Base-by-base conservation (phyloP, 2,329 filamentous ascomycete species). In the Teratosphaeria destructans region DNA sequence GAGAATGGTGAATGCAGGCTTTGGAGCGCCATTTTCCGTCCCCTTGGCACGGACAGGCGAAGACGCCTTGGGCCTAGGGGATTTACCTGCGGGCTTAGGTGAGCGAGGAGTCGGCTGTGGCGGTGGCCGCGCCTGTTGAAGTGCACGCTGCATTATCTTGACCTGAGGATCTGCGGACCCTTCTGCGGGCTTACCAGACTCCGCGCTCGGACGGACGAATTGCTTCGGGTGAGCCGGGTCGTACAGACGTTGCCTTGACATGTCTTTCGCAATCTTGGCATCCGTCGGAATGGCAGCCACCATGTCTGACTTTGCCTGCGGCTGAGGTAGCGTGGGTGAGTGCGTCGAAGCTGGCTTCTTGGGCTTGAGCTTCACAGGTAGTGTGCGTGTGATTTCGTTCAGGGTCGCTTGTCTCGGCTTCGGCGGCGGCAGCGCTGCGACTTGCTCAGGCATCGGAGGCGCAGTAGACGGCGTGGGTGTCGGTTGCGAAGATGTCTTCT, bases 381-480 rank as follows among this genome's bases (percentile, higher is more conserved):
- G 53, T 4, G 69, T 71, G 49, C 70, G 62, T 5, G 70, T 72
- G 52, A 71, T 68, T 61, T 72, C 71, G 34, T 70, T 70, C 59
- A 72, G 35, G 3, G 68, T 70, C 8, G 65, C 54, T 29, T 59
- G 63, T 54, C 66, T 49, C n/a, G 43, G 43, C 16, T 49, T 49
- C n/a, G 11, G 43, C 19, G 43, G 43, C 43, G 43, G 43, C n/a
- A 6, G 43, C 16, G 26, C 43, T 23, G 43, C 43, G 16, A 10
- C n/a, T n/a, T 23, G 43, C 16, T 49, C 43, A 23, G 43, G 43
- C n/a, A 49, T 11, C 64, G 10, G 67, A 19, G 19, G 8, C 12
- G 65, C 10, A 26, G 55, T 16, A 16, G 55, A n/a, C 26, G 32
- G 55, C 14, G 16, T 19, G 23, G 32, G 34, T 34, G 19, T 47